phyloP scores from a whole-genome alignment of 148 eudicot species.

The Polygonum maritimum region DNA sequence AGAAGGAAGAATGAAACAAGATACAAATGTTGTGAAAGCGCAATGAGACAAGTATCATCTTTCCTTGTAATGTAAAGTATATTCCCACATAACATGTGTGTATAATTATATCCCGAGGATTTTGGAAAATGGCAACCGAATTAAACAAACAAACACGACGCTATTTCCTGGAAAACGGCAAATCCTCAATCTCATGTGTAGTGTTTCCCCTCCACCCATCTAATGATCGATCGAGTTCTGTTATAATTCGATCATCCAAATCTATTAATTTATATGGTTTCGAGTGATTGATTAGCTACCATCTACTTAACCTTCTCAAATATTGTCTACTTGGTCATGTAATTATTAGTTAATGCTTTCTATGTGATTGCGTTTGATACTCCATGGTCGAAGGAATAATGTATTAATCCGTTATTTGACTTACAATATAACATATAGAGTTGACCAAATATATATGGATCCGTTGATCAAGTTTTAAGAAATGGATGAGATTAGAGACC shows the following conservation, averaged over 20 bases:
- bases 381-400: too few species aligned
- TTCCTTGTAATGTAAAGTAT: neutral
- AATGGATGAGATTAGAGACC: too few species aligned
- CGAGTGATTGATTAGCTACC: neutral
- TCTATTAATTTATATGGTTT: neutral
- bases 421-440: too few species aligned
- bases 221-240: neutral
- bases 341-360: too few species aligned
- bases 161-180: slow-evolving; percentile 4
- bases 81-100: neutral
- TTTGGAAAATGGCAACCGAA: neutral
- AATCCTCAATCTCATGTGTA: neutral
- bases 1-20: neutral
- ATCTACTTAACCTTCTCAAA: neutral
- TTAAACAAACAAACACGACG: neutral
- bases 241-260: neutral
- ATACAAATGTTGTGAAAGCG: neutral
- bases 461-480: too few species aligned
- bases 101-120: slow-evolving; percentile 1
- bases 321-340: neutral
- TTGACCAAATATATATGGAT: too few species aligned
- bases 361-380: too few species aligned
- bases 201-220: neutral
- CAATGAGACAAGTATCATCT: neutral
- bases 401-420: too few species aligned